Conservation (phyloP, 805 yeast genomes). For the Suhomyces kilbournensis region DNA sequence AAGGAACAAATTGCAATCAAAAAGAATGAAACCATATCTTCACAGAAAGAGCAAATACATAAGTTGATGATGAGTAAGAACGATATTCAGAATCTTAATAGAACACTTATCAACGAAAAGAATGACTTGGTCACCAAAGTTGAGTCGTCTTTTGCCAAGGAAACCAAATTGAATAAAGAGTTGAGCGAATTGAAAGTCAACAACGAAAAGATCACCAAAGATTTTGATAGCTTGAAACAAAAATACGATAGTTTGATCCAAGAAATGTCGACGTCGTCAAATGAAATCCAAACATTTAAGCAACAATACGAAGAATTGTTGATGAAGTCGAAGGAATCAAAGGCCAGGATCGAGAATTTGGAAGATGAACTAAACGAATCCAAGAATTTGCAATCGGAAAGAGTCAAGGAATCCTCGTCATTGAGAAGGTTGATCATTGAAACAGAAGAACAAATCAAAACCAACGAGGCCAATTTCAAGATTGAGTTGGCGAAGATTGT, state of each 20-base stretch:
- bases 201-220: conserved; percentile 38
- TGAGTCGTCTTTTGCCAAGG: conserved; percentile 34
- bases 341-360: conserved; percentile 56
- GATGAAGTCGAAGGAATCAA: conserved; percentile 65
- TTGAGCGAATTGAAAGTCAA: conserved; percentile 41
- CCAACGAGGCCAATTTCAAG: conserved; percentile 53
- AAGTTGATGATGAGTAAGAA: conserved; percentile 40
- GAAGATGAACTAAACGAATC: conserved; percentile 84
- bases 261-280: conserved; percentile 34
- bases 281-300: conserved; percentile 45
- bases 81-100: conserved; percentile 37
- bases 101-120: conserved; percentile 35
- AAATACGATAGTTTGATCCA: conserved; percentile 32
- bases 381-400: conserved; percentile 69
- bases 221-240: conserved; percentile 38
- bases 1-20: neutral
- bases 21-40: conserved; percentile 31
- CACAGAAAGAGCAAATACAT: conserved; percentile 32
- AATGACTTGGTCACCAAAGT: conserved; percentile 40
- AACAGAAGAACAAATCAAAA: conserved; percentile 55
- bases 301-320: conserved; percentile 71
- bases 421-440: conserved; percentile 69
- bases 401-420: conserved; percentile 73
- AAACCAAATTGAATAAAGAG: conserved; percentile 31
- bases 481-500: conserved; percentile 46